phyloP scores from a whole-genome alignment of 164 flowering plant species.

The Dillenia suffruticosa region DNA sequence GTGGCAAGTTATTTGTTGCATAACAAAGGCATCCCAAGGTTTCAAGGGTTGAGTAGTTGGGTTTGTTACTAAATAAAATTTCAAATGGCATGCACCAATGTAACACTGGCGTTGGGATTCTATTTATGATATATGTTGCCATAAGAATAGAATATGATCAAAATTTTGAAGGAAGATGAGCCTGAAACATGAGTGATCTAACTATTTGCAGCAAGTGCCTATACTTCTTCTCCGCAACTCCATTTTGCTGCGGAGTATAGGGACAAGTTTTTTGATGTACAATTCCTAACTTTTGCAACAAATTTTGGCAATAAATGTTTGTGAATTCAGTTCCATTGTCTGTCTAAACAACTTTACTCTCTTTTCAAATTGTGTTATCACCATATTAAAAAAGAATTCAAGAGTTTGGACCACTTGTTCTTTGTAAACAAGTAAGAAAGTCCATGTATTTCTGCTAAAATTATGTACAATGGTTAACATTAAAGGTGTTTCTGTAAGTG shows the following conservation, averaged over 20 bases:
- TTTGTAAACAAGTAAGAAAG: too few relatives aligned
- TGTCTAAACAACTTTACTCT: too few relatives aligned
- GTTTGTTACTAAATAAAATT: neutral
- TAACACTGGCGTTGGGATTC: neutral
- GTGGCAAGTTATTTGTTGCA: too few relatives aligned
- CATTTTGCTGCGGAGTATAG: neutral
- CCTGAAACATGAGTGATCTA: neutral
- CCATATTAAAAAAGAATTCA: too few relatives aligned
- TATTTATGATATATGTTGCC: neutral
- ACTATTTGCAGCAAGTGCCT: neutral
- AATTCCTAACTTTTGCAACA: neutral
- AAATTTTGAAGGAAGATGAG: neutral
- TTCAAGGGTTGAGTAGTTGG: neutral
- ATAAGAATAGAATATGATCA: neutral
- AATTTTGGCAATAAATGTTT: too few relatives aligned
- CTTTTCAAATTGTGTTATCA: too few relatives aligned
- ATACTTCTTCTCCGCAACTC: neutral
- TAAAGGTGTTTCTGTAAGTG: too few relatives aligned
- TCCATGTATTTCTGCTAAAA: too few relatives aligned
- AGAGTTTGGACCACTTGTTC: too few relatives aligned
- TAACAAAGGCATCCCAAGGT: neutral
- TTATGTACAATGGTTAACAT: too few relatives aligned
- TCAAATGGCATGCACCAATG: neutral
- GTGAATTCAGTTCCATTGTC: too few relatives aligned
- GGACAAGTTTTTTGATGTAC: neutral